A percentile compares a stretch with the other conserved stretches of the same genome.
These are phyloP conservation scores for Colletotrichum abscissum DNA, from an alignment of 2,329 filamentous ascomycete genomes.

Conservation along the genomic window DNA sequence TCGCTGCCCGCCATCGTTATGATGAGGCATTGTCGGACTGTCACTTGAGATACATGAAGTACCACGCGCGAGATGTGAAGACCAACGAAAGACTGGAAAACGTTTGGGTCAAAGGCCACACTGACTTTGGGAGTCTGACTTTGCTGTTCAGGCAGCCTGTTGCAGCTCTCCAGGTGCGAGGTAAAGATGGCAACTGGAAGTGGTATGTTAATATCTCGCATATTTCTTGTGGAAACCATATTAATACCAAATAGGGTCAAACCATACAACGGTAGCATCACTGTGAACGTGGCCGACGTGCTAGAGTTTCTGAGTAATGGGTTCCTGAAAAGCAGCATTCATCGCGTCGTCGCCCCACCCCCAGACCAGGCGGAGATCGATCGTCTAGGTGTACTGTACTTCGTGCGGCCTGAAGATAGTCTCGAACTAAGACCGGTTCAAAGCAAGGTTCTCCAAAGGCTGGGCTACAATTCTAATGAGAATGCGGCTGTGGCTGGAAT, in stretches of 20 bases:
- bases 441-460: slow-evolving; percentile 45
- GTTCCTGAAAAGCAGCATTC: slow-evolving; percentile 56
- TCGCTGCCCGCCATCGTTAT: slow-evolving; percentile 65
- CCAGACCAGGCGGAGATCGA: slow-evolving; percentile 56
- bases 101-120: slow-evolving; percentile 57
- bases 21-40: slow-evolving; percentile 61
- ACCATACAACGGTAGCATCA: slow-evolving; percentile 60
- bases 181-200: slow-evolving; percentile 56
- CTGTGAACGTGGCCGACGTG: slow-evolving; percentile 63
- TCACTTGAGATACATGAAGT: slow-evolving; percentile 71
- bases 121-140: slow-evolving; percentile 66
- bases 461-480: slow-evolving; percentile 42
- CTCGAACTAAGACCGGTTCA: slow-evolving; percentile 45
- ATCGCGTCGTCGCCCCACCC: slow-evolving; percentile 55
- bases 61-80: slow-evolving; percentile 57
- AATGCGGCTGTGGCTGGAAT: slow-evolving; percentile 44
- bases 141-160: slow-evolving; percentile 68
- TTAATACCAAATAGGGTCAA: slow-evolving; percentile 43
- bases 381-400: slow-evolving; percentile 59
- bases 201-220: slow-evolving; percentile 40
- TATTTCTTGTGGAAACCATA: not conserved
- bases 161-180: slow-evolving; percentile 65
- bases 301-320: slow-evolving; percentile 60
- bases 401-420: slow-evolving; percentile 49
- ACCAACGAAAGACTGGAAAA: slow-evolving; percentile 52